Percentiles rank a stretch among this genome's conserved stretches.
These are phyloP conservation scores for Trichophaea hybrida DNA, from an alignment of 2,329 filamentous ascomycete genomes.

Conservation along the genomic window DNA sequence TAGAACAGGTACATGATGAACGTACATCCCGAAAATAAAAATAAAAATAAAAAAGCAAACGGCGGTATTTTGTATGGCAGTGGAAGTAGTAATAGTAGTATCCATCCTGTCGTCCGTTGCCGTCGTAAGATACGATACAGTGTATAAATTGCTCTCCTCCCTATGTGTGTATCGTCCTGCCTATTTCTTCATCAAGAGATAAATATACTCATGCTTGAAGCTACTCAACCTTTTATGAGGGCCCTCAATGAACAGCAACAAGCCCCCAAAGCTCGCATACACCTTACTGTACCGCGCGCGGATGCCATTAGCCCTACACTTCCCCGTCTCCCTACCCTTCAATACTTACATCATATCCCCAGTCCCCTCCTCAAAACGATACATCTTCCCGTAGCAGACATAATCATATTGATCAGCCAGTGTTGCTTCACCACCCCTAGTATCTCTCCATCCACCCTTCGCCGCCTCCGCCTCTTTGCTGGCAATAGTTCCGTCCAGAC, in stretches of 20 bases:
- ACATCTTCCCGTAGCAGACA: conserved; percentile 77
- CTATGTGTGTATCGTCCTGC: not conserved
- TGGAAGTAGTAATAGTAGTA: not conserved
- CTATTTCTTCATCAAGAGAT: conserved; percentile 85
- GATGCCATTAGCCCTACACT: not conserved
- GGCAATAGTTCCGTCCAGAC: conserved; percentile 52
- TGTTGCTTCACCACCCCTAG: conserved; percentile 41
- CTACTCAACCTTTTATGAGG: conserved; percentile 92
- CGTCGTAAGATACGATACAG: too few relatives aligned
- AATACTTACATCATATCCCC: conserved; percentile 67
- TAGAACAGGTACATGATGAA: too few relatives aligned
- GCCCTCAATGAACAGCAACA: conserved; percentile 80
- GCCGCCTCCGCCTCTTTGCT: conserved; percentile 52
- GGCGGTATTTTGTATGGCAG: not conserved
- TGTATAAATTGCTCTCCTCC: too few relatives aligned
- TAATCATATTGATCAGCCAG: conserved; percentile 74
- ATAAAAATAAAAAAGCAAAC: not conserved
- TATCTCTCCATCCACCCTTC: conserved; percentile 61
- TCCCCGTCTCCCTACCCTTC: not conserved
- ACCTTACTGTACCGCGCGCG: conserved; percentile 51
- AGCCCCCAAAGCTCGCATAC: conserved; percentile 83
- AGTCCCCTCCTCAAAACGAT: conserved; percentile 67
- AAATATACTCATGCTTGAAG: conserved; percentile 82
- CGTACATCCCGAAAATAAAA: not conserved
- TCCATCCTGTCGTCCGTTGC: not conserved